These are phyloP conservation scores for Hypoxylon sp. DNA, from an alignment of 2,329 filamentous ascomycete genomes.

Conservation along the genomic window DNA sequence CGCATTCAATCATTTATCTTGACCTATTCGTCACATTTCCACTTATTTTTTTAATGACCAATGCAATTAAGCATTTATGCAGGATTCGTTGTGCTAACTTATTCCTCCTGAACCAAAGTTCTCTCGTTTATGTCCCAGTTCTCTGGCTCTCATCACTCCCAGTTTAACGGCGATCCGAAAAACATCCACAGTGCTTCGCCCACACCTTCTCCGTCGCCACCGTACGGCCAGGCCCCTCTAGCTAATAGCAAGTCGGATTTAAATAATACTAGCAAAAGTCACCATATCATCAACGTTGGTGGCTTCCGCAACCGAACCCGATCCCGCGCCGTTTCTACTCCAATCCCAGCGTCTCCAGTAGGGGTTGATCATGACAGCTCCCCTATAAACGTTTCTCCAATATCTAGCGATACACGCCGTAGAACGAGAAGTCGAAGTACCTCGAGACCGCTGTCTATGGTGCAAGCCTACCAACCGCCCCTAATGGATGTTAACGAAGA, in stretches of 20 bases:
- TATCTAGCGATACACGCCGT: slow-evolving; percentile 50
- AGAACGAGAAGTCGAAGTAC: slow-evolving; percentile 62
- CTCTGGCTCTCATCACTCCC: slow-evolving; percentile 65
- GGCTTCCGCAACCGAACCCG: slow-evolving; percentile 43
- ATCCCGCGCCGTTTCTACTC: slow-evolving; percentile 48
- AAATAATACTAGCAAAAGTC: slow-evolving; percentile 40
- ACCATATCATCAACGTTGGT: slow-evolving; percentile 45
- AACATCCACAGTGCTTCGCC: slow-evolving; percentile 49
- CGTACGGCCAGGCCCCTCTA: slow-evolving; percentile 29
- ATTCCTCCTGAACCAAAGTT: slow-evolving; percentile 67
- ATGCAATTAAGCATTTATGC: slow-evolving; percentile 35
- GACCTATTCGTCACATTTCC: slow-evolving; percentile 1
- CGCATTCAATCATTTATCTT: slow-evolving; percentile 20
- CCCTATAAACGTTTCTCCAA: slow-evolving; percentile 60
- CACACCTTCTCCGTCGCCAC: slow-evolving; percentile 45
- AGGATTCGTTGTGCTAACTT: slow-evolving; percentile 54
- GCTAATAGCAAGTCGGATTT: slow-evolving; percentile 39
- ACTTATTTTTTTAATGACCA: slow-evolving; percentile 8
- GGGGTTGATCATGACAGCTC: slow-evolving; percentile 58
- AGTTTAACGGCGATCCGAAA: slow-evolving; percentile 57
- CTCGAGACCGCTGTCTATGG: slow-evolving; percentile 86
- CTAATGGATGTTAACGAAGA: slow-evolving; percentile 88
- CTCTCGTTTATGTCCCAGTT: slow-evolving; percentile 91
- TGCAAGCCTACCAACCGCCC: slow-evolving; percentile 87
- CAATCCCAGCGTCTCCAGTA: slow-evolving; percentile 47